Evolutionary conservation across 176 grass and related monocot genomes (phyloP), one percentile per base, ranked within the genome.

Genomic region (Carex myosuroides): DNA sequence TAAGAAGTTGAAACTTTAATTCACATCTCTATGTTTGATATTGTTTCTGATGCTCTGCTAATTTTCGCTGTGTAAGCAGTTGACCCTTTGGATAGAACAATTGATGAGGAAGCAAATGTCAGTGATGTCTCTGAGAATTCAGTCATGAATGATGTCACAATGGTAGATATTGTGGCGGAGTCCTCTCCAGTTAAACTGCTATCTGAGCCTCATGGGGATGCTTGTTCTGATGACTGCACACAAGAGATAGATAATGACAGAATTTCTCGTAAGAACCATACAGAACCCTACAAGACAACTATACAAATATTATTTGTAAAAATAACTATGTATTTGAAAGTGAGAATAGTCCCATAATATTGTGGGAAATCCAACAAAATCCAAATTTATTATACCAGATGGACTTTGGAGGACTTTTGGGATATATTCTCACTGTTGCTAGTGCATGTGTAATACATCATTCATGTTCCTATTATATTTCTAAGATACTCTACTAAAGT

Each of bases 191-290:
- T 60, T 59, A 60, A 60, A 60, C 20, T 60, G 24, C 53, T 17
- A 55, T 60, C 53, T 61, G 50, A 80, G 53, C 18, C 55, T 59
- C 53, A 80, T 11, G 14, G 1, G 77, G 53, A 80, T 61, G 57
- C 20, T 59, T 18, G 21, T 41, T 59, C 55, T 59, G 57, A 61
- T 80, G 30, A 35, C 2, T 4, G 73, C 6, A 78, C 46, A 37
- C 46, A 80, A 61, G 77, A 56, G 30, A 61, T 57, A 20, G 53
- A 80, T 5, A 59, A 10, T n/a, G 22, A 14, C 16, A 61, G 6
- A 37, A 60, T 80, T n/a, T 80, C 55, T 58, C 10, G 77, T 80
- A 80, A 61, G 77, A 61, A 55, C 20, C 73, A 78, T 53, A 32
- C 13, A 78, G 73, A 78, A 56, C n/a, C 50, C 46, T 80, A 41